phyloP scores from a whole-genome alignment of 495 filamentous ascomycete species.

The Podospora anserina region DNA sequence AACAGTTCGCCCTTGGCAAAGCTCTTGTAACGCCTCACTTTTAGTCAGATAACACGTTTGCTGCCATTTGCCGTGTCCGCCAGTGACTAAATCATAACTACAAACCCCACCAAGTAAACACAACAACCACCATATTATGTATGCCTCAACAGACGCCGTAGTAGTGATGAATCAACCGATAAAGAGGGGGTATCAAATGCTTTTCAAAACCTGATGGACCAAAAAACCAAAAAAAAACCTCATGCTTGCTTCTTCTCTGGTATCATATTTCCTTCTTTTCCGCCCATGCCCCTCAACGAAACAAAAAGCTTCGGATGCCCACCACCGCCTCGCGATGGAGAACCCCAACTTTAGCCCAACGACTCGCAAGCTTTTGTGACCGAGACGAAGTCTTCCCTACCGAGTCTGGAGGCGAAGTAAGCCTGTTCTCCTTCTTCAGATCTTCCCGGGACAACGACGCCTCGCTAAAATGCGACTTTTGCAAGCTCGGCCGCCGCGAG shows the following conservation, averaged over 20 bases:
- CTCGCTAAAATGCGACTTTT: slow-evolving; percentile 16
- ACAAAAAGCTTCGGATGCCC: slow-evolving; percentile 40
- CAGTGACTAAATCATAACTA: not conserved
- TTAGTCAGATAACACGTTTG: not conserved
- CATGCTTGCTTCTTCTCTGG: not conserved
- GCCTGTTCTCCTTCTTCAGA: slow-evolving; percentile 31
- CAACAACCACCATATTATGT: not conserved
- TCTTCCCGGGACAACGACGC: slow-evolving; percentile 22
- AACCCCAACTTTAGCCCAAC: slow-evolving; percentile 34
- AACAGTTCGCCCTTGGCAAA: not conserved
- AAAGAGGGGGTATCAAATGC: slow-evolving; percentile 22
- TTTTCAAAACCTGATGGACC: slow-evolving; percentile 10
- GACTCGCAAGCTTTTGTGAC: slow-evolving; percentile 24
- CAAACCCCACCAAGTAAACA: slow-evolving; percentile 2
- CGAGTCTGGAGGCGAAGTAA: slow-evolving; percentile 19
- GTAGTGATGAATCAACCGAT: slow-evolving; percentile 9
- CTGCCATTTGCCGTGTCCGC: not conserved
- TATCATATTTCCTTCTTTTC: not conserved
- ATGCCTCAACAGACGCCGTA: slow-evolving; percentile 13
- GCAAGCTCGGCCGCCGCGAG: slow-evolving; percentile 19
- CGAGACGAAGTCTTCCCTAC: slow-evolving; percentile 13
- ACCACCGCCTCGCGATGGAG: slow-evolving; percentile 40
- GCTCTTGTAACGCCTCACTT: not conserved
- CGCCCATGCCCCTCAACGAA: slow-evolving; percentile 27
- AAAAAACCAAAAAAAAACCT: slow-evolving; percentile 2